Conservation (phyloP, 106 monocot species). For the Dendrobium officinale region DNA sequence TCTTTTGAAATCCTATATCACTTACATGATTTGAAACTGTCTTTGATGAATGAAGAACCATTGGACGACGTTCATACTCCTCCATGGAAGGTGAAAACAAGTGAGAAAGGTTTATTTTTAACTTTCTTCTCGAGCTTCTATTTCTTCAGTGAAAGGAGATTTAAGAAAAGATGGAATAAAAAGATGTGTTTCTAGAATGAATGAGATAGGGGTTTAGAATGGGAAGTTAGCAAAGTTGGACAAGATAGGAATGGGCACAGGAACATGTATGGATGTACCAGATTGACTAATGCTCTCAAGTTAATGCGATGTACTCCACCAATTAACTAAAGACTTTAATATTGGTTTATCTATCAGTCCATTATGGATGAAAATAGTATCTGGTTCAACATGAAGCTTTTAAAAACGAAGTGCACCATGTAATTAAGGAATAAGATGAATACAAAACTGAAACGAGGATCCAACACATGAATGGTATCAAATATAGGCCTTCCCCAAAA, state of each 20-base stretch:
- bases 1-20: not conserved
- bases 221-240: conserved; percentile 24
- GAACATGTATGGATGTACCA: conserved; percentile 30
- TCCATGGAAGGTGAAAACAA: not conserved
- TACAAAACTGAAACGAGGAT: conserved; percentile 14
- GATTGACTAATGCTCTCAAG: conserved; percentile 25
- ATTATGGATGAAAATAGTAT: conserved; percentile 26
- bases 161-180: conserved; percentile 2
- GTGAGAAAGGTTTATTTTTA: too few species aligned
- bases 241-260: conserved; percentile 25
- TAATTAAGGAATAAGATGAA: conserved; percentile 31
- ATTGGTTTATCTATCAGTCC: conserved; percentile 23
- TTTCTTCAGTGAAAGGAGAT: too few species aligned
- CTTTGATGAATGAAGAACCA: not conserved
- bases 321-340: conserved; percentile 21
- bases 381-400: conserved; percentile 19
- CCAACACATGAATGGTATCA: conserved; percentile 9
- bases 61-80: not conserved
- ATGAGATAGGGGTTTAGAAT: conserved; percentile 3
- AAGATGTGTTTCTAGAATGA: conserved; percentile 1
- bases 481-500: conserved; percentile 17
- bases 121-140: too few species aligned
- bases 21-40: not conserved
- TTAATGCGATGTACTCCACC: conserved; percentile 29
- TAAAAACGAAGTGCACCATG: conserved; percentile 25